Evolutionary conservation across 116 monocot genomes (phyloP).

Genomic region (Zostera marina): DNA sequence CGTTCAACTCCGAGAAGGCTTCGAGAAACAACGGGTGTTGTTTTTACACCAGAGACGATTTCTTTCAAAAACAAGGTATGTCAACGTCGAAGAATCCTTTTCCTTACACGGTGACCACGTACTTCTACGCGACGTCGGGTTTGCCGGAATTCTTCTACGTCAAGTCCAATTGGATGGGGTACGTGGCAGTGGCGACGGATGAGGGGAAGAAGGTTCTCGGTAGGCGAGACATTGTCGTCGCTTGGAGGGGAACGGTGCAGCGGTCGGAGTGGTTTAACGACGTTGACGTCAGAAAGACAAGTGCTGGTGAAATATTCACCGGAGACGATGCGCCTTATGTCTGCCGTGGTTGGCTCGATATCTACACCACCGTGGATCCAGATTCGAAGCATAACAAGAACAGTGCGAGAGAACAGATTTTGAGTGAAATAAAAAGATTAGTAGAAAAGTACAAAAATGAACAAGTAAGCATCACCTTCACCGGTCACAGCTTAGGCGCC

Average conservation of each 20-base stretch:
- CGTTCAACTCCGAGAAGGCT: conserved; percentile 43
- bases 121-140: conserved; percentile 71
- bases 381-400: conserved; percentile 42
- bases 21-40: conserved; percentile 47
- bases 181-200: conserved; percentile 86
- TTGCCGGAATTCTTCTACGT: conserved; percentile 56
- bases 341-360: conserved; percentile 54
- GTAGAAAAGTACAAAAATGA: conserved; percentile 46
- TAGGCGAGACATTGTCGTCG: conserved; percentile 59
- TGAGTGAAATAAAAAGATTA: conserved; percentile 45
- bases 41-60: conserved; percentile 24
- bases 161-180: conserved; percentile 86
- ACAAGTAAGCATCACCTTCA: conserved; percentile 60
- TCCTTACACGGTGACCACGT: conserved; percentile 49
- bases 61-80: conserved; percentile 31
- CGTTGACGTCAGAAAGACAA: conserved; percentile 33
- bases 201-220: conserved; percentile 40
- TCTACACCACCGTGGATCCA: conserved; percentile 51
- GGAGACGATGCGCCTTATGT: conserved; percentile 15
- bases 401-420: conserved; percentile 64
- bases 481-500: conserved; percentile 78
- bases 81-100: conserved; percentile 10
- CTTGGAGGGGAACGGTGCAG: conserved; percentile 68
- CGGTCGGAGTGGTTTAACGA: conserved; percentile 54
- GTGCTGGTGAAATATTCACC: conserved; percentile 10